Evolutionary conservation across 257 asterid genomes (phyloP).

Genomic region (Capsicum rhomboideum): DNA sequence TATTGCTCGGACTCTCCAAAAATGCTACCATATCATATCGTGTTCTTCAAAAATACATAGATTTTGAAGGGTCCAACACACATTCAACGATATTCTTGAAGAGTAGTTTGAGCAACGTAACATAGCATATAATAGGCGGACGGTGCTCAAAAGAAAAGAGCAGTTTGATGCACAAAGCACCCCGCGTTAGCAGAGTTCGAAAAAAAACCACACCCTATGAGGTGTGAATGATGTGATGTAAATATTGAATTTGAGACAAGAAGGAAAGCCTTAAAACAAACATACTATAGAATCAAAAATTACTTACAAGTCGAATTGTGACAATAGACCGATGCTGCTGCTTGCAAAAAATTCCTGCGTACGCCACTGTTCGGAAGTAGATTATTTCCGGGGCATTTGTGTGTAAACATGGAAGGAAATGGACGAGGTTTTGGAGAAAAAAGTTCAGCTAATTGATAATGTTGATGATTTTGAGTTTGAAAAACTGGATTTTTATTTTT

Average conservation of each 20-base stretch:
- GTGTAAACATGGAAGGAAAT: slow-evolving; percentile 7
- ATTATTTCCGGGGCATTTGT: background rate
- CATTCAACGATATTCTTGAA: no score
- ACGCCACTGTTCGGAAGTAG: background rate
- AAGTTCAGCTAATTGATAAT: slow-evolving; percentile 11
- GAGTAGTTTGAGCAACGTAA: background rate
- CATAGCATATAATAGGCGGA: background rate
- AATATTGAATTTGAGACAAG: background rate
- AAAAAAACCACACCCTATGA: no score
- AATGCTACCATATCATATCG: no score
- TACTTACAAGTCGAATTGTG: background rate
- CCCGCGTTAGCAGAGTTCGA: no score
- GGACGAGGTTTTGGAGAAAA: slow-evolving; percentile 12
- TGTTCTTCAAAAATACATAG: no score
- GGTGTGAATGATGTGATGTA: no score
- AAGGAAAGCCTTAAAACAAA: background rate
- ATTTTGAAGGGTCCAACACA: no score
- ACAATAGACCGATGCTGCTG: background rate
- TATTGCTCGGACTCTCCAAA: background rate
- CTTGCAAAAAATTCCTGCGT: background rate
- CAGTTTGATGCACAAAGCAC: no score
- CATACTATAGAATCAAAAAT: background rate
- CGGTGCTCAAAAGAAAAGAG: no score
- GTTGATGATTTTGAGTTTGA: background rate
- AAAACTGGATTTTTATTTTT: slow-evolving; percentile 1